Evolutionary conservation across 2,329 filamentous ascomycete genomes (phyloP).

Genomic region (Davidsoniella eucalypti): DNA sequence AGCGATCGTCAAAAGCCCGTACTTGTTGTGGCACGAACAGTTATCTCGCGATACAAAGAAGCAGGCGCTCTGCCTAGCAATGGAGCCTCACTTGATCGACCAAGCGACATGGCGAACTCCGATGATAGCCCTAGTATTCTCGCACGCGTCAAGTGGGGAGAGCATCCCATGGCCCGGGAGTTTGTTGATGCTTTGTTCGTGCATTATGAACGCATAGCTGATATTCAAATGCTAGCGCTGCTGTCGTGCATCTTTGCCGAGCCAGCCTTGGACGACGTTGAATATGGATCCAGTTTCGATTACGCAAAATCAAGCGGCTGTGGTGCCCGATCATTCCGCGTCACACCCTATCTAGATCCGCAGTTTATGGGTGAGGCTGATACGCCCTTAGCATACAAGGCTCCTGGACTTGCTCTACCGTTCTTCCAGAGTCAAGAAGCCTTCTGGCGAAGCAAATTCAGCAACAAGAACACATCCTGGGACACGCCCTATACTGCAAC

Average conservation of each 20-base stretch:
- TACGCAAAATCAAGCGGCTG: slow-evolving; percentile 27
- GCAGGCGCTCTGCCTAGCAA: background rate
- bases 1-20: slow-evolving; percentile 20
- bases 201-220: slow-evolving; percentile 44
- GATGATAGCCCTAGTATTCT: slow-evolving; percentile 21
- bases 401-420: slow-evolving; percentile 48
- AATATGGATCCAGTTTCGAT: slow-evolving; percentile 40
- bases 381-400: slow-evolving; percentile 47
- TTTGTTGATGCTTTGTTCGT: slow-evolving; percentile 46
- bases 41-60: slow-evolving; percentile 25
- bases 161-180: slow-evolving; percentile 45
- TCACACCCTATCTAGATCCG: background rate
- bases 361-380: slow-evolving; percentile 28
- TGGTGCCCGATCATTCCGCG: background rate
- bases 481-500: slow-evolving; percentile 42
- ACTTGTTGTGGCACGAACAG: slow-evolving; percentile 51
- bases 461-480: slow-evolving; percentile 29
- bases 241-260: slow-evolving; percentile 47
- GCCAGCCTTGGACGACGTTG: slow-evolving; percentile 4
- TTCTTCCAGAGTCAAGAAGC: slow-evolving; percentile 46
- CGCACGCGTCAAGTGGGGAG: slow-evolving; percentile 52
- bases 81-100: background rate
- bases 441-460: slow-evolving; percentile 34
- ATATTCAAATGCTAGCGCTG: slow-evolving; percentile 57
- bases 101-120: slow-evolving; percentile 12